phyloP scores from a whole-genome alignment of 768 basidiomycete genomes.

The Auricularia sp. region DNA sequence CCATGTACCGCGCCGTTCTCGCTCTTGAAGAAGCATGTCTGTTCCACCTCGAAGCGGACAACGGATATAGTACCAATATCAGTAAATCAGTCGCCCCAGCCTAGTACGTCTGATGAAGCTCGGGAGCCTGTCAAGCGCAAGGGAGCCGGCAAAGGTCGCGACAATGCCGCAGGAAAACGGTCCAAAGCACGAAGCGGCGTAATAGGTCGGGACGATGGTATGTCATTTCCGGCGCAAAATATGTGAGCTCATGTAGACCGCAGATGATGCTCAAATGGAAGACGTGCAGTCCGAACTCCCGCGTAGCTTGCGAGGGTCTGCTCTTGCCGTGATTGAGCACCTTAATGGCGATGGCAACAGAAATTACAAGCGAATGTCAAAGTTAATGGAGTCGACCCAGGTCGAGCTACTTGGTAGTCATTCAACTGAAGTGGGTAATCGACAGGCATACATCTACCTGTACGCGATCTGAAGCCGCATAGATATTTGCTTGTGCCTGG shows the following conservation, averaged over 20 bases:
- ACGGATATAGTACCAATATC: conserved; percentile 24
- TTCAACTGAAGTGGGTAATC: neutral
- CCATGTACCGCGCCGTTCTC: conserved; percentile 67
- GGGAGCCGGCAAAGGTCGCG: neutral
- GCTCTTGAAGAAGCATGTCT: conserved; percentile 66
- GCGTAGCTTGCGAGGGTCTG: neutral
- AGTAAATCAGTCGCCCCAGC: neutral
- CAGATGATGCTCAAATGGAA: neutral
- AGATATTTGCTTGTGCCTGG: conserved; percentile 78
- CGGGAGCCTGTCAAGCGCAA: neutral
- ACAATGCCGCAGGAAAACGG: too few relatives aligned
- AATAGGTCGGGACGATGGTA: neutral
- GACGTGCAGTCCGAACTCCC: neutral
- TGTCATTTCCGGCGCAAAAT: neutral
- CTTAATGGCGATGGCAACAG: too few relatives aligned
- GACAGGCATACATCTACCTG: too few relatives aligned
- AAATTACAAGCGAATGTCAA: neutral
- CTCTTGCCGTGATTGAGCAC: too few relatives aligned
- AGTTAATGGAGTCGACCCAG: neutral
- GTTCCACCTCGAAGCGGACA: conserved; percentile 28
- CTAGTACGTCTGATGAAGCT: neutral
- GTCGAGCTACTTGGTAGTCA: neutral
- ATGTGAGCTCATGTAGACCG: neutral
- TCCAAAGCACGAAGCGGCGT: neutral
- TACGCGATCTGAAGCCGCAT: neutral